phyloP scores from a whole-genome alignment of 305 asterid species.

The Lippia alba region DNA sequence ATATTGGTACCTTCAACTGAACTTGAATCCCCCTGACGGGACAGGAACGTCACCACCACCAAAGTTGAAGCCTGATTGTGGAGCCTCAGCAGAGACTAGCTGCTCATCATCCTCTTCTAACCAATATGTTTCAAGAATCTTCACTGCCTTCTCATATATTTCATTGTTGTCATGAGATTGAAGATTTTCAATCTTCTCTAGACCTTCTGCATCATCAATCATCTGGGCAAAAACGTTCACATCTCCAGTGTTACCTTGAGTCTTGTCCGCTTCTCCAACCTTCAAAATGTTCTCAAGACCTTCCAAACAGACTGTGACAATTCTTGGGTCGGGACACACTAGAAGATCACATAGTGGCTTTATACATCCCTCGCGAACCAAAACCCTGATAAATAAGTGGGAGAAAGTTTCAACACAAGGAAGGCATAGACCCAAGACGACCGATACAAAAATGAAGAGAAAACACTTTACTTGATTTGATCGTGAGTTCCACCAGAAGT shows the following conservation, averaged over 20 bases:
- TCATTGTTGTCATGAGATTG: slow-evolving; percentile 63
- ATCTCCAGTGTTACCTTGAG: slow-evolving; percentile 46
- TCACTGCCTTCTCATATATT: slow-evolving; percentile 54
- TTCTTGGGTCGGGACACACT: slow-evolving; percentile 55
- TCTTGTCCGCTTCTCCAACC: slow-evolving; percentile 66
- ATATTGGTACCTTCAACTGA: slow-evolving; percentile 47
- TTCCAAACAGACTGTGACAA: slow-evolving; percentile 60
- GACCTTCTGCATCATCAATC: slow-evolving; percentile 59
- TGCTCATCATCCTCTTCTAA: slow-evolving; percentile 59
- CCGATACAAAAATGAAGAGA: background rate
- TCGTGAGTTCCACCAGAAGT: slow-evolving; percentile 64
- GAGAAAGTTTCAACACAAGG: slow-evolving; percentile 6
- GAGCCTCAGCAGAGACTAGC: slow-evolving; percentile 45
- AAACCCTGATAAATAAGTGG: slow-evolving; percentile 37
- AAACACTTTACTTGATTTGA: slow-evolving; percentile 48
- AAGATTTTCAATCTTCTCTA: slow-evolving; percentile 61
- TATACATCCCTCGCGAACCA: slow-evolving; percentile 58
- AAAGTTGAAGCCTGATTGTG: slow-evolving; percentile 51
- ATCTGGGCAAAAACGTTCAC: slow-evolving; percentile 55
- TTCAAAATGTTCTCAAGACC: slow-evolving; percentile 61
- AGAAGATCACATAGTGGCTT: slow-evolving; percentile 58
- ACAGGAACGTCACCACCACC: slow-evolving; percentile 52
- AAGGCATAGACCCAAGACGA: background rate
- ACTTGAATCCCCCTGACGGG: slow-evolving; percentile 59
- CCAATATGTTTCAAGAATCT: slow-evolving; percentile 64